phyloP scores from a whole-genome alignment of 2,329 filamentous ascomycete species.

The Ciborinia camelliae region DNA sequence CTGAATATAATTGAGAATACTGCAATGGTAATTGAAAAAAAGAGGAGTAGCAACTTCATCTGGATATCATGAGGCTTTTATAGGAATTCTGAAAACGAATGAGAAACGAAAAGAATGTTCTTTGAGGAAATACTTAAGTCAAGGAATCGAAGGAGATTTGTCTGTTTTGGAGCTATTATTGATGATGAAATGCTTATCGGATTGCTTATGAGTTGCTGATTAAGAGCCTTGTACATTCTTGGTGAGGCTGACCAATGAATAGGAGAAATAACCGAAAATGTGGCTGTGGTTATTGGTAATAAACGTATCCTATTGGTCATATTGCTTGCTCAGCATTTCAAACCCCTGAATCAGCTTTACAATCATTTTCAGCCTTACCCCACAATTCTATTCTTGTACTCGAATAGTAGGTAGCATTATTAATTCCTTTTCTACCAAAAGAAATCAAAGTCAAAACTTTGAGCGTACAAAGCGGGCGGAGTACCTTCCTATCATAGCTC shows the following conservation, averaged over 20 bases:
- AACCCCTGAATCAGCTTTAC: neutral
- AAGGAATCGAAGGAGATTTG: neutral
- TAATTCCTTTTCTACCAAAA: no score
- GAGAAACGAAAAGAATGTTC: conserved; percentile 6
- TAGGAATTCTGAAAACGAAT: neutral
- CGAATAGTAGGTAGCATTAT: no score
- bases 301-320: neutral
- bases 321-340: neutral
- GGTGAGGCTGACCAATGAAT: neutral
- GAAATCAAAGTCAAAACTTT: no score
- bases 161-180: neutral
- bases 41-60: conserved; percentile 34
- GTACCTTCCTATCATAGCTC: no score
- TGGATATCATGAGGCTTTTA: conserved; percentile 7
- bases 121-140: neutral
- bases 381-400: no score
- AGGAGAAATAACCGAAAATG: neutral
- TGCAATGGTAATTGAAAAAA: conserved; percentile 32
- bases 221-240: neutral
- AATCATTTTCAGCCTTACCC: conserved; percentile 3
- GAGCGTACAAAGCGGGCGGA: no score
- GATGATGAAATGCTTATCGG: conserved; percentile 18
- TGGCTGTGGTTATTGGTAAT: neutral
- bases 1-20: conserved; percentile 31
- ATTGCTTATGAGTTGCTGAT: conserved; percentile 20